These are phyloP conservation scores for Talaromyces sp. DNA, from an alignment of 2,329 filamentous ascomycete species.

Conservation along the genomic window DNA sequence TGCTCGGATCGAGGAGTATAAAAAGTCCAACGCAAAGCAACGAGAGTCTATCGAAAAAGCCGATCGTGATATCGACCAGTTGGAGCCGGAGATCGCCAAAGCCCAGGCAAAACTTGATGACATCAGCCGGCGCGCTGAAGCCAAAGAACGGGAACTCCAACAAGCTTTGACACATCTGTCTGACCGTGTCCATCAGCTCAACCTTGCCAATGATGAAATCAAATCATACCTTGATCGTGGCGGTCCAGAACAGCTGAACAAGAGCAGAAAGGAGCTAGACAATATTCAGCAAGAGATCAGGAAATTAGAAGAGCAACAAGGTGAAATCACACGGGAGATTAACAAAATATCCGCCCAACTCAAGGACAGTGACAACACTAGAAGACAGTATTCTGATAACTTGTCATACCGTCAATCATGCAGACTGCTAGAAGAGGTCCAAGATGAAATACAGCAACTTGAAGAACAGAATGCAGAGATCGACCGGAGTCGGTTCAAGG, in stretches of 20 bases:
- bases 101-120: constrained; percentile 77
- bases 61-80: constrained; percentile 70
- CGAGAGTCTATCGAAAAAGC: constrained; percentile 66
- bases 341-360: constrained; percentile 77
- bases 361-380: constrained; percentile 75
- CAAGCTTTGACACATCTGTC: constrained; percentile 69
- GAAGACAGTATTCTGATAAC: constrained; percentile 86
- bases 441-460: constrained; percentile 69
- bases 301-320: constrained; percentile 66
- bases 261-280: constrained; percentile 68
- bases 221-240: constrained; percentile 73
- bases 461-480: constrained; percentile 77
- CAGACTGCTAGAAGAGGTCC: constrained; percentile 65
- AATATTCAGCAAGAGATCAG: constrained; percentile 65
- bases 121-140: constrained; percentile 66
- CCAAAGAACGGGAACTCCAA: constrained; percentile 69
- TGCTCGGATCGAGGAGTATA: constrained; percentile 70
- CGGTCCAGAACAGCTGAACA: constrained; percentile 68
- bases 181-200: constrained; percentile 73
- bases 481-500: constrained; percentile 72
- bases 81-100: constrained; percentile 73
- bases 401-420: constrained; percentile 77
- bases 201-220: constrained; percentile 73
- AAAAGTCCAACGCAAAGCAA: constrained; percentile 65
- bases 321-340: constrained; percentile 64